A percentile compares a stretch with the other conserved stretches of the same genome.
Conservation (phyloP, 1,284 basidiomycete species). For the Microstroma glucosiphilum region DNA sequence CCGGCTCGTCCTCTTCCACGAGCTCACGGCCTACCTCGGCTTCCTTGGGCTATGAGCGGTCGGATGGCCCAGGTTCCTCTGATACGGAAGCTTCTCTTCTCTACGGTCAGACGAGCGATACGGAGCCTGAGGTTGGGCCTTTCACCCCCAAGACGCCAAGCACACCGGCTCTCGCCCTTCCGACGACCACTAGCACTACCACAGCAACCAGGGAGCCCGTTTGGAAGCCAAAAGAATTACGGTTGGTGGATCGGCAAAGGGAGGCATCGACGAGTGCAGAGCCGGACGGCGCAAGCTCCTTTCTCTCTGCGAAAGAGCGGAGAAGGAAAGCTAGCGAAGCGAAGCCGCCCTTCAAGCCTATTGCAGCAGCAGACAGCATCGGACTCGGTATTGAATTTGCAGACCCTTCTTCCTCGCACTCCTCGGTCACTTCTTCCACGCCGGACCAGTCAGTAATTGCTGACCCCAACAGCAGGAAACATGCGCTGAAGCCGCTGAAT, state of each 20-base stretch:
- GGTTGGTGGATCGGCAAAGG: background rate
- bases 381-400: too few species aligned
- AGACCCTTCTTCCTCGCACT: too few species aligned
- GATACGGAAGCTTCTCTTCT: conserved; percentile 1
- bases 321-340: too few species aligned
- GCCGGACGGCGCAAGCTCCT: too few species aligned
- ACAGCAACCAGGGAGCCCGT: background rate
- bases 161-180: background rate
- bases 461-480: too few species aligned
- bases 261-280: background rate
- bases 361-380: too few species aligned
- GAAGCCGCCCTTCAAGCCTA: too few species aligned
- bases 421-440: too few species aligned
- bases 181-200: background rate
- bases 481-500: too few species aligned
- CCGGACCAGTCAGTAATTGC: too few species aligned
- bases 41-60: background rate
- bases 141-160: background rate
- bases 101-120: background rate
- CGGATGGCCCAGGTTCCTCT: background rate
- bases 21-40: background rate
- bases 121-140: background rate
- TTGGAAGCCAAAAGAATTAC: background rate
- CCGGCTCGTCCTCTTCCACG: too few species aligned
- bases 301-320: too few species aligned